phyloP scores from a whole-genome alignment of 768 basidiomycete genomes.

The Infundibulicybe gibba region DNA sequence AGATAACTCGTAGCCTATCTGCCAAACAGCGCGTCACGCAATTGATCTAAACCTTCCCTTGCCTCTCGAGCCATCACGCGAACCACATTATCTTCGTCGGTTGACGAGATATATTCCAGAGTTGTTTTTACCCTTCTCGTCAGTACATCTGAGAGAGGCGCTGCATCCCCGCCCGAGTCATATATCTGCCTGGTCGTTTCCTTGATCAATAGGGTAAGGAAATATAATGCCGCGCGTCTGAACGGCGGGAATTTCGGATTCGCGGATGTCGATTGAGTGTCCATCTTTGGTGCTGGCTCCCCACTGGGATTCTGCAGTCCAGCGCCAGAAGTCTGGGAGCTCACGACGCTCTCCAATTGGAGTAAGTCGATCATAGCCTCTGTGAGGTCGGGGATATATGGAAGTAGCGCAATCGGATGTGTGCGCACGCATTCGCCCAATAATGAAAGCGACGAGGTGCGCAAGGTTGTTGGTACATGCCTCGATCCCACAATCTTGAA shows the following conservation, averaged over 20 bases:
- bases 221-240: constrained; percentile 83
- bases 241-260: constrained; percentile 76
- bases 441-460: constrained; percentile 57
- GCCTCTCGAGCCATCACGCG: constrained; percentile 77
- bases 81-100: constrained; percentile 71
- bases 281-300: constrained; percentile 33
- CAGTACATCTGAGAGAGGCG: constrained; percentile 26
- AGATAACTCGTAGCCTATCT: constrained; percentile 15
- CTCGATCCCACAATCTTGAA: constrained; percentile 54
- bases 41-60: constrained; percentile 46
- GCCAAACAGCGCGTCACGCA: constrained; percentile 44
- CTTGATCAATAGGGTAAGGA: constrained; percentile 69
- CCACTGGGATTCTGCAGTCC: constrained; percentile 11
- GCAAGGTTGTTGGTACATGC: constrained; percentile 67
- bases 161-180: constrained; percentile 27
- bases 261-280: constrained; percentile 53
- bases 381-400: constrained; percentile 59
- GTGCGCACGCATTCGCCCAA: constrained; percentile 72
- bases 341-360: constrained; percentile 51
- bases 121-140: constrained; percentile 50
- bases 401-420: constrained; percentile 55
- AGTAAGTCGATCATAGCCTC: constrained; percentile 76
- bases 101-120: constrained; percentile 62
- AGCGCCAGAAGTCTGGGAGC: constrained; percentile 11
- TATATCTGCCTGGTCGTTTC: constrained; percentile 51